Base-by-base conservation (phyloP, 1,284 basidiomycete species). In the Boletus albobrunnescens region DNA sequence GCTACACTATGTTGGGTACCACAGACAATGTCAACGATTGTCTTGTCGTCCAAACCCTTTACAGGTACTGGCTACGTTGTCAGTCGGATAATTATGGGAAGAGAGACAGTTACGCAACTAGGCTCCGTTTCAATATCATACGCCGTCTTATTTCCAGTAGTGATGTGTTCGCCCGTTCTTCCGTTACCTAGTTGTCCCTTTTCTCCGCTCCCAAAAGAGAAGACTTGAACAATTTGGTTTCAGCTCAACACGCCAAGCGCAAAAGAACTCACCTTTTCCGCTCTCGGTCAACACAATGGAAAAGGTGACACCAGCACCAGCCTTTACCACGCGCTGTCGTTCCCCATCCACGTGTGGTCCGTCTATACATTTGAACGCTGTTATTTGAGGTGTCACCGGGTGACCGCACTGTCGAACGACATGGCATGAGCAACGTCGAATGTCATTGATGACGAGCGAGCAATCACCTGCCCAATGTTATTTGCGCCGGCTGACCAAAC, bases 121-220 rank as follows among this genome's bases (percentile, higher is more conserved):
- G 92, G 89, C 12, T 83, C 77, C 16, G 74, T 69, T 59, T 90
- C 83, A n/a, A 88, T 77, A 63, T 93, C 91, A 58, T 80, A 95
- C 10, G 79, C 83, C 0, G 84, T 79, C 64, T 91, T 91, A 55
- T 90, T 90, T 30, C 83, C 89, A 3, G 86, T 86, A 7, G 84
- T 82, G 51, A 95, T 87, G 33, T 91, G 81, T 67, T 94, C 91
- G 16, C 93, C 91, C 0, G 91, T 93, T 47, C 81, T 80, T 13
- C 94, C 94, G 59, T 93, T 94, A 1, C 93, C 94, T 0, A 97
- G 75, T 57, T 96, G 92, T 2, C 94, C 94, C 55, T 91, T 84
- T 67, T 96, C 92, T n/a, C 84, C 88, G 46, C 88, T 93, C 28
- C 94, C 94, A 54, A 91, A 84, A 0, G 91, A 79, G 61, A 88